Evolutionary conservation across 2,329 filamentous ascomycete species (phyloP).

Genomic region (Paecilomyces variotii): DNA sequence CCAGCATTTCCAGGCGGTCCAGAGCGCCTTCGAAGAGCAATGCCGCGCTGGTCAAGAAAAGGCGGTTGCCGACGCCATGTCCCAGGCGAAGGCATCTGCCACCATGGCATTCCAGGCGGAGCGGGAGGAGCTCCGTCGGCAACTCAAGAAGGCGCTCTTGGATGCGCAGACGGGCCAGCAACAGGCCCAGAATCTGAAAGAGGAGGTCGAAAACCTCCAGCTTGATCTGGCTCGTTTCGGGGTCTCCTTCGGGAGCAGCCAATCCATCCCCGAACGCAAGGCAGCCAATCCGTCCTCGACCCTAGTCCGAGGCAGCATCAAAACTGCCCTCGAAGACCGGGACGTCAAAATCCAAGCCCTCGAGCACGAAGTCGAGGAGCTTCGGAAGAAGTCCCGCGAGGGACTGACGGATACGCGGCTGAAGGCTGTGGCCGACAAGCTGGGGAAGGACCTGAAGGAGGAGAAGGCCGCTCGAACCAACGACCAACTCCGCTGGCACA

Average conservation of each 20-base stretch:
- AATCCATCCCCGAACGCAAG: slow-evolving; percentile 10
- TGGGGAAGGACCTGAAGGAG: slow-evolving; percentile 6
- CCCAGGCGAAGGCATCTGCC: background rate
- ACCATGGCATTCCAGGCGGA: background rate
- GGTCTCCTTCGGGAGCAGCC: background rate
- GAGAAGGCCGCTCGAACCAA: slow-evolving; percentile 9
- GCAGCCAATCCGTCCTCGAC: slow-evolving; percentile 7
- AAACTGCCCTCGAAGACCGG: background rate
- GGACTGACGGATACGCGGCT: background rate
- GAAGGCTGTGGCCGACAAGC: background rate
- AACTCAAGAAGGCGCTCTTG: slow-evolving; percentile 2
- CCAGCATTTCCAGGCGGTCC: background rate
- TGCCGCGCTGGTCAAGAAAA: background rate
- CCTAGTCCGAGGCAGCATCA: background rate
- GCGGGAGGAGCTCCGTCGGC: background rate
- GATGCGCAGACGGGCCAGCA: background rate
- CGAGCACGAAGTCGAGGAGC: slow-evolving; percentile 4
- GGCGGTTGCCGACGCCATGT: background rate
- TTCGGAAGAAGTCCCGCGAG: background rate
- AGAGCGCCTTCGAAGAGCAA: background rate
- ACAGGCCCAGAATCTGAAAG: background rate
- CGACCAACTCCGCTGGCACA: slow-evolving; percentile 10
- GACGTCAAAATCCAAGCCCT: slow-evolving; percentile 1
- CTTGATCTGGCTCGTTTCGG: slow-evolving; percentile 5
- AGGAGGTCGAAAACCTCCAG: slow-evolving; percentile 5